Evolutionary conservation across 495 filamentous ascomycete genomes (phyloP).

Genomic region (Aspergillus nidulans): DNA sequence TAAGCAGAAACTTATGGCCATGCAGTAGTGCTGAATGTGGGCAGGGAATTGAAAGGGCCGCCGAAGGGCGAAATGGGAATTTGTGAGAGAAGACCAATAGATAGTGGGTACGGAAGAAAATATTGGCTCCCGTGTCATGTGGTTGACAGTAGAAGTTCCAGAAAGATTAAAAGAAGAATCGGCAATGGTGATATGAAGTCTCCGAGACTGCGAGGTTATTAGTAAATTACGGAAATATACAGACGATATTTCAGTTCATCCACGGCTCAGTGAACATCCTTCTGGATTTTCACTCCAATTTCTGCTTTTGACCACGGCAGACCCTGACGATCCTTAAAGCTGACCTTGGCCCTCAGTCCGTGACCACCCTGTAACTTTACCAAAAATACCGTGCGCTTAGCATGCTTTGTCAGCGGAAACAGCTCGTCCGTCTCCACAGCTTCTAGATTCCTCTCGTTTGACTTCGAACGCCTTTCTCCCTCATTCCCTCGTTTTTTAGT

Average conservation of each 20-base stretch:
- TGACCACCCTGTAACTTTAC: no score
- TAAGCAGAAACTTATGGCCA: background rate
- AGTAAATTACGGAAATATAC: conserved; percentile 9
- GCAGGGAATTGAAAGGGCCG: background rate
- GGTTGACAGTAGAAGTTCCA: background rate
- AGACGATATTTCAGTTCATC: background rate
- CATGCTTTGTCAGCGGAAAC: conserved; percentile 2
- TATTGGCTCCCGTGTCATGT: conserved; percentile 2
- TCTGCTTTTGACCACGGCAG: background rate
- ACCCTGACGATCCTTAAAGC: background rate
- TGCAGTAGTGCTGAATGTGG: background rate
- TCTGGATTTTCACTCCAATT: background rate
- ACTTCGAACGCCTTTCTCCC: background rate
- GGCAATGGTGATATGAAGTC: background rate
- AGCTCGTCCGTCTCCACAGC: background rate
- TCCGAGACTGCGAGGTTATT: background rate
- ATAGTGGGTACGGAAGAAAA: background rate
- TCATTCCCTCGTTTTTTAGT: no score
- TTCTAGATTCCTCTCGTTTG: background rate
- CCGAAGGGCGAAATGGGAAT: background rate
- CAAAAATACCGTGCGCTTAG: background rate
- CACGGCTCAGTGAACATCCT: conserved; percentile 4
- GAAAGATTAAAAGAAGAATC: background rate
- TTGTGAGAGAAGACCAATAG: background rate
- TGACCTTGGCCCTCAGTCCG: no score